Base-by-base conservation (phyloP, 1,139 yeast species). In the Zygosaccharomyces pseudobailii region DNA sequence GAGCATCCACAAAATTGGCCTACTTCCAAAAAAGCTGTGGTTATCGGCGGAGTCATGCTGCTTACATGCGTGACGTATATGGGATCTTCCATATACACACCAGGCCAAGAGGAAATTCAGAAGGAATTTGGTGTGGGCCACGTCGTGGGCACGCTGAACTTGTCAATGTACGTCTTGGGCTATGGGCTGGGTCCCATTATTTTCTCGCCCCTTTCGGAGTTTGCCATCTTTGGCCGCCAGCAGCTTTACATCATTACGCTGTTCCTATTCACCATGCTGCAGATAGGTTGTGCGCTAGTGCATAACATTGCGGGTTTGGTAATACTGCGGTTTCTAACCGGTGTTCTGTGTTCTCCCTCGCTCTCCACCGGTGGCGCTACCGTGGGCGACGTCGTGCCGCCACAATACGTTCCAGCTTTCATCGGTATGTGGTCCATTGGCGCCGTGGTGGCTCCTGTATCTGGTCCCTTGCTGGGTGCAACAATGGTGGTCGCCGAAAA, bases 401-500 rank as follows among this genome's bases (percentile, higher is more conserved):
- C 67, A 60, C 73, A 42, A 53, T 69, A 25, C 57, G 71, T 53
- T 70, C 78, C 47, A 63, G 10, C 71, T 69, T 80, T 67, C 58
- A 41, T 70, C 60, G 79, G 59, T 40, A 64, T 68, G 47, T 79
- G 71, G 82, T 80, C 75, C 63, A 74, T 55, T 48, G 78, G 66
- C 63, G 79, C 74, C 58, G 81, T 71, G 56, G 71, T 64, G 51
- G 88, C 87, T 40, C 86, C 87, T 0, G 75, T 75, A 22, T 55
- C 80, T 25, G 89, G 87, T 2, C 88, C 88, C 3, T 63, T 82
- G 19, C 67, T 83, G 42, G 81, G 82, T 45, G 78, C 56, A 63
- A 69, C 67, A 68, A 71, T 55, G 70, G 74, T 50, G 67, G 63
- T 69, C 67, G 61, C 71, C 65, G 50, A 70, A 73, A 61, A 50